A percentile compares a stretch with the other conserved stretches of the same genome.
phyloP scores from a whole-genome alignment of 164 flowering plant genomes.

The Macadamia tetraphylla region DNA sequence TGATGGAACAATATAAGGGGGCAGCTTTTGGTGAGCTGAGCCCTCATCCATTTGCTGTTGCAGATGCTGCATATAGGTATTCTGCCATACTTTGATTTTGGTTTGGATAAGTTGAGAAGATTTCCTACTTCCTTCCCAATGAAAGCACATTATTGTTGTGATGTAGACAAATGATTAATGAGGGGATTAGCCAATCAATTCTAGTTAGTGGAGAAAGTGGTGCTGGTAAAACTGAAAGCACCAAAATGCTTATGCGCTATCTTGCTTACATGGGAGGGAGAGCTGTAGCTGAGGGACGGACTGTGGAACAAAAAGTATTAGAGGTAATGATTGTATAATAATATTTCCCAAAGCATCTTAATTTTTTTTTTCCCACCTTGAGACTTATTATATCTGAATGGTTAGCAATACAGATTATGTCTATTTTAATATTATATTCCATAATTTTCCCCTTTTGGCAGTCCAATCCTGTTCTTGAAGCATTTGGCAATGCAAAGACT shows the following conservation, averaged over 20 bases:
- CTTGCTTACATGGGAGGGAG: conserved; percentile 95
- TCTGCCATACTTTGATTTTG: neutral
- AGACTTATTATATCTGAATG: no score
- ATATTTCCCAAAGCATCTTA: neutral
- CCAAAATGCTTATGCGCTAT: conserved; percentile 95
- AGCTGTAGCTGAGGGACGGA: conserved; percentile 51
- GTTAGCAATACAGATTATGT: neutral
- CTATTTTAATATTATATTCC: neutral
- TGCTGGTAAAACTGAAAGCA: conserved; percentile 99
- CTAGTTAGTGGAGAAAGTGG: conserved; percentile 99
- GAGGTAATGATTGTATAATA: conserved; percentile 42
- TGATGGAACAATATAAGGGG: conserved; percentile 97
- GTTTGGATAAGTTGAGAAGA: neutral
- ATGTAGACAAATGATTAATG: conserved; percentile 74
- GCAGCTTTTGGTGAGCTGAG: conserved; percentile 94
- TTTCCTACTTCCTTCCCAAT: neutral
- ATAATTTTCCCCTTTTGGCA: conserved; percentile 27
- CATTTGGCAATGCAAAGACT: conserved; percentile 99
- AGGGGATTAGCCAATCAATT: conserved; percentile 86
- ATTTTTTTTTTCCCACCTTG: neutral
- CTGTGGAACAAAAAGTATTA: conserved; percentile 84
- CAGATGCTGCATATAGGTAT: conserved; percentile 98
- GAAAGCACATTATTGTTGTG: neutral
- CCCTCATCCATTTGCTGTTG: conserved; percentile 99
- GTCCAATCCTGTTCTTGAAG: conserved; percentile 99